A percentile compares a stretch with the other conserved stretches of the same genome.
phyloP scores from a whole-genome alignment of 495 filamentous ascomycete species.

The Daldinia decipiens region DNA sequence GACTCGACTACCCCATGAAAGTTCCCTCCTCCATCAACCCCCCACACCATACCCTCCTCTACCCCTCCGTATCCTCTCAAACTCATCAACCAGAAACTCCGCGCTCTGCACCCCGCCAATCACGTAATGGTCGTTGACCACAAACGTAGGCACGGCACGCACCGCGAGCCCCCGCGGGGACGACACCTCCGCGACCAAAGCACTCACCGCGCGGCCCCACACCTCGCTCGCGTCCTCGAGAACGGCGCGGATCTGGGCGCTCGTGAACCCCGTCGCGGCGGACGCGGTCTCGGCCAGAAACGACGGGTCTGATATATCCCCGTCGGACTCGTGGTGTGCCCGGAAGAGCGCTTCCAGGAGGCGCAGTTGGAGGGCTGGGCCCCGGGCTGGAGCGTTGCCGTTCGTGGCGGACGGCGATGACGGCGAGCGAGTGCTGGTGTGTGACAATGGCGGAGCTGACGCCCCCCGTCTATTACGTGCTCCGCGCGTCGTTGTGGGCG shows the following conservation, averaged over 20 bases:
- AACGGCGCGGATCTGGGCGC: conserved; percentile 66
- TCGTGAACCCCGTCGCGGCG: conserved; percentile 61
- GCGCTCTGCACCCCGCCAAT: conserved; percentile 74
- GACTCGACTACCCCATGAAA: too few species aligned
- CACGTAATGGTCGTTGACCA: conserved; percentile 71
- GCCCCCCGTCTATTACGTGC: not conserved
- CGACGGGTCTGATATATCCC: conserved; percentile 74
- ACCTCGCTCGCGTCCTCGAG: conserved; percentile 60
- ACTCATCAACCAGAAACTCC: conserved; percentile 53
- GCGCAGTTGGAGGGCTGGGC: conserved; percentile 63
- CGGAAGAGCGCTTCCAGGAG: conserved; percentile 74
- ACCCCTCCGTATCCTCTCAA: conserved; percentile 51
- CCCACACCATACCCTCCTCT: not conserved
- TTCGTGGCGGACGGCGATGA: not conserved
- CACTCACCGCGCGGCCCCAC: conserved; percentile 43
- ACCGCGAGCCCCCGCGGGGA: conserved; percentile 63
- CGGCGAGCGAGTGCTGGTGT: not conserved
- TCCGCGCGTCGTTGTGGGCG: conserved; percentile 40
- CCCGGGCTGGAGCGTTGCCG: conserved; percentile 15
- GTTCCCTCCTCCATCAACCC: not conserved
- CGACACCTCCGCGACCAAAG: conserved; percentile 33
- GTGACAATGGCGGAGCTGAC: not conserved
- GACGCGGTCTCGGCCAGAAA: conserved; percentile 67
- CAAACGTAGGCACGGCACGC: conserved; percentile 79
- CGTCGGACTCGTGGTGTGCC: conserved; percentile 75